These are phyloP conservation scores for Caulochytrium protostelioides DNA, from an alignment of 371 early-diverging fungal genomes.

Conservation along the genomic window DNA sequence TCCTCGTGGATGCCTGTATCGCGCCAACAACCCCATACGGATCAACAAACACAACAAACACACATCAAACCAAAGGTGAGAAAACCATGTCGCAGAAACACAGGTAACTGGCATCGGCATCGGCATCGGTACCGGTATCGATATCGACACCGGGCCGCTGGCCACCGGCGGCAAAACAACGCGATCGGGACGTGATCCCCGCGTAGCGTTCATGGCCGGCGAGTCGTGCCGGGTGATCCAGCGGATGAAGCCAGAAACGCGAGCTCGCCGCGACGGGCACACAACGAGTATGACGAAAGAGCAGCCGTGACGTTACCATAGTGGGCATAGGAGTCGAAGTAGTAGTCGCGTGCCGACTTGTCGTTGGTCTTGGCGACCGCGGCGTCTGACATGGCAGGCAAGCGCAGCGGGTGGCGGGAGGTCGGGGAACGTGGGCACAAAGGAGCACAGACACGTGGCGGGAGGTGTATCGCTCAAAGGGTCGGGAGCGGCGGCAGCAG, in stretches of 20 bases:
- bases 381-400: no score
- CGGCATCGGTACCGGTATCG: background rate
- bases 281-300: slow-evolving; percentile 27
- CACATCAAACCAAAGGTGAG: background rate
- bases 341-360: no score
- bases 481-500: no score
- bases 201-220: background rate
- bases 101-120: background rate
- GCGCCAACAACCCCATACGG: background rate
- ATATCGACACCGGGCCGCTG: background rate
- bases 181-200: background rate
- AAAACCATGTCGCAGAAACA: background rate
- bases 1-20: slow-evolving; percentile 29
- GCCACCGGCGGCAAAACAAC: background rate
- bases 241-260: background rate
- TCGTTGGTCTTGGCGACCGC: no score
- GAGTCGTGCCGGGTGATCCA: background rate
- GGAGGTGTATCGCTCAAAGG: no score
- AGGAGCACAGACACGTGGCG: no score
- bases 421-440: no score
- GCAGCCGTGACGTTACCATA: slow-evolving; percentile 22
- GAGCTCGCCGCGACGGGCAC: slow-evolving; percentile 31
- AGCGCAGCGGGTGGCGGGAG: no score
- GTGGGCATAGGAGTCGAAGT: slow-evolving; percentile 64
- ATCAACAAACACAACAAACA: no score